Evolutionary conservation across 768 basidiomycete species (phyloP), one percentile per base, ranked within the genome.

Genomic region (Mycena polygramma): DNA sequence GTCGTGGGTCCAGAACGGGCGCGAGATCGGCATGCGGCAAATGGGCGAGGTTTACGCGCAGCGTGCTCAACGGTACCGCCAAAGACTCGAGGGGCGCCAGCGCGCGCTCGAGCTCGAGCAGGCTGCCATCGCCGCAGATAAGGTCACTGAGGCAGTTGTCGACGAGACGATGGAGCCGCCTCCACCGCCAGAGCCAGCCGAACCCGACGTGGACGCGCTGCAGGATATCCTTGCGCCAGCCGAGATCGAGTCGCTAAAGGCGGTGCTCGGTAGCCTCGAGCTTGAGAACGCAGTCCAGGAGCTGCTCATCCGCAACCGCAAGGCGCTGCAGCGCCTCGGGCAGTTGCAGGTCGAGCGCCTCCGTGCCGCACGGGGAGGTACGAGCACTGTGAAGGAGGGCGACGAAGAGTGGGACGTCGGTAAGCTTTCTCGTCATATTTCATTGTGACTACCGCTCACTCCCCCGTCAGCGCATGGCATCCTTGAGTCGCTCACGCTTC

Each of bases 341-440:
- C 87, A 89, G 73, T 82, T 95, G 57, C 94, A 95, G 75, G 81
- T 80, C 22, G 76, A 79, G 63, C 88, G 94, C 14, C 76, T 92
- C 37, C 83, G 83, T 19, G 79, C 80, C 14, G 84, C 84, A 26
- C 84, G 83, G 17, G 84, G 83, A 46, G 86, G 83, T 11, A 77
- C 78, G 41, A 83, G 83, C 62, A 67, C 69, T 14, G 89, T 89
- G 4, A 86, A 90, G 76, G 87, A 90, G 76, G 91, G 86, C 41
- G 92, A 92, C 14, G 94, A 94, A 78, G 94, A 96, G 78, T 94
- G 92, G 92, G 90, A 93, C 73, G 88, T 88, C 69, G 94, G 94
- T 94, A 76, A 73, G 91, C 15, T 22, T 54, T 65, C 61, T 57
- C 45, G 37, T 36, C 53, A 45, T 72, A 43, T 61, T 70, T 45